phyloP scores from a whole-genome alignment of 2,329 filamentous ascomycete genomes.

The Davidsoniella virescens region DNA sequence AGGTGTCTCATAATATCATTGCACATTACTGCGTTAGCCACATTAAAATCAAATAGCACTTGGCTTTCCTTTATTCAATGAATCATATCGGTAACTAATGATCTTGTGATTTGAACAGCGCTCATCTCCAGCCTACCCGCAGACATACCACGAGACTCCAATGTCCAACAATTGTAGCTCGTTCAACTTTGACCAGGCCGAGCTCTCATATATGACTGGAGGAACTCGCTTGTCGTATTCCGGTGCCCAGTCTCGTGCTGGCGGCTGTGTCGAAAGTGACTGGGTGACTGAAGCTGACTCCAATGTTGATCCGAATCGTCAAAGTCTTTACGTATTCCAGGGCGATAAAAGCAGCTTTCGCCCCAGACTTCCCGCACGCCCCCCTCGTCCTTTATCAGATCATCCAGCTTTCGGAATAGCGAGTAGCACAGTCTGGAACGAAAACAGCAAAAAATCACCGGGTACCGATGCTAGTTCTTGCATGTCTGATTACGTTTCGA shows the following conservation, averaged over 20 bases:
- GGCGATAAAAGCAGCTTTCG: neutral
- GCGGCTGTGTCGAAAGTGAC: neutral
- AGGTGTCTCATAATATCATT: no score
- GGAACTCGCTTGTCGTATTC: conserved; percentile 1
- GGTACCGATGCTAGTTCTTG: neutral
- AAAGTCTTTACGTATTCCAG: neutral
- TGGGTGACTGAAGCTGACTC: conserved; percentile 9
- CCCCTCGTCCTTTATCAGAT: neutral
- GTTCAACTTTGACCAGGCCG: conserved; percentile 1
- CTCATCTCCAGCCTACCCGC: neutral
- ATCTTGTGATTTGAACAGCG: neutral
- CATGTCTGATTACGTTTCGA: no score
- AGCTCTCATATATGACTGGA: conserved; percentile 1
- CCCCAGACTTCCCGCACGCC: neutral
- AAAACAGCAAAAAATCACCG: neutral
- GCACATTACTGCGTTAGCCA: no score
- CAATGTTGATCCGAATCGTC: neutral
- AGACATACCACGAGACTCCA: neutral
- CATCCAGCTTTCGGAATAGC: neutral
- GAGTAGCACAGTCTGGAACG: neutral
- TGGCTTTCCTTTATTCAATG: no score
- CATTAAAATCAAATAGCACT: neutral
- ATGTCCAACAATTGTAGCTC: neutral
- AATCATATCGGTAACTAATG: neutral
- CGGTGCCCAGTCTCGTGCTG: neutral